These are phyloP conservation scores for Dictyophora rubrovolvata DNA, from an alignment of 768 basidiomycete species.

Conservation along the genomic window DNA sequence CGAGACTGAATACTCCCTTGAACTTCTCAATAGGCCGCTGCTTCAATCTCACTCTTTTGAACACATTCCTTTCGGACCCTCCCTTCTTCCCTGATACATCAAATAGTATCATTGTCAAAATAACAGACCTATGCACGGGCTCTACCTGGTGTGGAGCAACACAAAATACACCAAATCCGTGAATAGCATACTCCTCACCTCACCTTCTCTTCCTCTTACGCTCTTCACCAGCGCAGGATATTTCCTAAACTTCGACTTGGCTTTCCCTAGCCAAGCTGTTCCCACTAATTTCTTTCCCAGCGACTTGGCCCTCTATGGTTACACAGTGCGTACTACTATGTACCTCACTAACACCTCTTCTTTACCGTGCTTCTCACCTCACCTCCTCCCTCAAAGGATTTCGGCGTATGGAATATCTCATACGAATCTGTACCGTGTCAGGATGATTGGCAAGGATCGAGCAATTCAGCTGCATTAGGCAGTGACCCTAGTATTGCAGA, in stretches of 20 bases:
- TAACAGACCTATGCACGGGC: constrained; percentile 72
- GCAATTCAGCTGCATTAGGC: constrained; percentile 52
- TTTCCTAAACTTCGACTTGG: constrained; percentile 75
- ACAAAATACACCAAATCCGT: constrained; percentile 50
- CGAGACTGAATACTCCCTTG: no score
- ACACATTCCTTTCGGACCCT: constrained; percentile 55
- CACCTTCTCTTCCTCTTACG: background rate
- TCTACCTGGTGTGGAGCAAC: constrained; percentile 71
- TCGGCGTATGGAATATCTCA: constrained; percentile 78
- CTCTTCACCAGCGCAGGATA: constrained; percentile 44
- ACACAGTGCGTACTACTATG: constrained; percentile 18
- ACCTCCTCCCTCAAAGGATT: constrained; percentile 40
- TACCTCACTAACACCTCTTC: background rate
- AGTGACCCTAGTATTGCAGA: constrained; percentile 48
- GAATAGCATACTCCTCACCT: constrained; percentile 20
- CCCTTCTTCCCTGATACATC: constrained; percentile 55
- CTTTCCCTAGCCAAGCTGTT: constrained; percentile 64
- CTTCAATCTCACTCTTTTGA: constrained; percentile 66
- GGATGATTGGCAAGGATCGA: constrained; percentile 52
- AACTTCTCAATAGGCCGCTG: constrained; percentile 74
- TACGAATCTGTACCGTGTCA: constrained; percentile 58
- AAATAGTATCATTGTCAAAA: constrained; percentile 61
- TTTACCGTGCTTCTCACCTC: no score
- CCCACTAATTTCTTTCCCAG: constrained; percentile 68
- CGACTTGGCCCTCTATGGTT: constrained; percentile 55